Evolutionary conservation across 352 stramenopile genomes (phyloP), one percentile per base, ranked within the genome.

Genomic region (Globisporangium spinosum): DNA sequence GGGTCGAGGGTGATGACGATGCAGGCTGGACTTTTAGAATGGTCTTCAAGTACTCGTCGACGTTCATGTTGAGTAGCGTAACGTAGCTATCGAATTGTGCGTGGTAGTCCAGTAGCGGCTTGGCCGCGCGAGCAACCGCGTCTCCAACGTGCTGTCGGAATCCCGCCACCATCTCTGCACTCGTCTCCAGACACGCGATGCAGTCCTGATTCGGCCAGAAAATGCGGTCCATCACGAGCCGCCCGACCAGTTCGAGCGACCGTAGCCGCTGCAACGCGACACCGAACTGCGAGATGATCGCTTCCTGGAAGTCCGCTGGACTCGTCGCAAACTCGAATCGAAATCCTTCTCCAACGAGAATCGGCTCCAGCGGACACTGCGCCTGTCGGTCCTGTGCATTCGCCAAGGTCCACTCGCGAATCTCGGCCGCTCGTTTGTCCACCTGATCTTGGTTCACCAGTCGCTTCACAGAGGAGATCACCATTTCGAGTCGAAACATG

Each of bases 151-250:
- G 74, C 17, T 79, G 64, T 49, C 84, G 79, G 0, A 97, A 68
- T 0, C 68, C 57, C 9, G 66, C 49, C 6, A 97, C 82, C 64
- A 90, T 93, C 20, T 85, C 70, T 6, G 83, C 83, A 25, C 70
- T 83, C 43, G 79, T 76, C 60, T 95, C 81, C 2, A 98, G 76
- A 25, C 80, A 93, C n/a, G 77, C 76, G 29, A 98, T 95, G 51
- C 91, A 88, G 29, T 97, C 92, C 70, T 98, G 90, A 40, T 97
- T 93, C 1, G 89, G 88, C 96, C 96, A 98, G 62, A 98, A 98
- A 2, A 98, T 91, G 7, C 88, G 87, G 65, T 98, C 89, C 95
- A 98, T 98, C 27, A 98, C 94, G 1, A 97, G 71, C 15, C 91
- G 77, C 66, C 98, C 96, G 5, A 98, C 89, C 3, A 96, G 76